phyloP scores from a whole-genome alignment of 805 yeast genomes.

The Nakazawaea ernobii region DNA sequence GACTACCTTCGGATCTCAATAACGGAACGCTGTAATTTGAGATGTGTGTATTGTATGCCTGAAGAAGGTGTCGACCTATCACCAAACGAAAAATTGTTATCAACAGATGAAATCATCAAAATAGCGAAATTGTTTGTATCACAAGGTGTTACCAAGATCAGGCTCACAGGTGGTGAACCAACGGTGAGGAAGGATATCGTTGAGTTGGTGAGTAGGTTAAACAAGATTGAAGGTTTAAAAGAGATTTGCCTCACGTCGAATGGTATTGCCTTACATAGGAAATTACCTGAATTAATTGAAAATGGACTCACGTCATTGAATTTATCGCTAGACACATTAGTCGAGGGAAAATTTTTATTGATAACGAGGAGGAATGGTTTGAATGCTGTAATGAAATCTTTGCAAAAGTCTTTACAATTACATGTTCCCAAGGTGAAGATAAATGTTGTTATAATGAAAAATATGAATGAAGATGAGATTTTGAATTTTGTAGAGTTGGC shows the following conservation, averaged over 20 bases:
- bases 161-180: conserved; percentile 55
- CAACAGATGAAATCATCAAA: conserved; percentile 37
- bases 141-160: conserved; percentile 45
- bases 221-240: conserved; percentile 33
- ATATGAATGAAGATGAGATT: conserved; percentile 46
- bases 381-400: conserved; percentile 35
- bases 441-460: conserved; percentile 45
- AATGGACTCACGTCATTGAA: conserved; percentile 43
- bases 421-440: conserved; percentile 41
- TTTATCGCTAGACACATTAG: conserved; percentile 42
- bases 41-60: conserved; percentile 51
- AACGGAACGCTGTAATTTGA: conserved; percentile 44
- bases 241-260: conserved; percentile 49
- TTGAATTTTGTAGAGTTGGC: conserved; percentile 39
- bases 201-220: conserved; percentile 32
- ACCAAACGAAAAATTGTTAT: conserved; percentile 33
- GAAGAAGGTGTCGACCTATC: conserved; percentile 48
- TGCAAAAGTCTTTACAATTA: conserved; percentile 36
- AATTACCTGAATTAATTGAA: conserved; percentile 33
- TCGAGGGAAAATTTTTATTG: conserved; percentile 43
- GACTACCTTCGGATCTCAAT: conserved; percentile 45
- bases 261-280: conserved; percentile 44
- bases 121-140: conserved; percentile 37
- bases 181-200: conserved; percentile 46
- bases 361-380: conserved; percentile 48